Conservation (phyloP, 2,329 filamentous ascomycete genomes). For the Penicillium sp. region DNA sequence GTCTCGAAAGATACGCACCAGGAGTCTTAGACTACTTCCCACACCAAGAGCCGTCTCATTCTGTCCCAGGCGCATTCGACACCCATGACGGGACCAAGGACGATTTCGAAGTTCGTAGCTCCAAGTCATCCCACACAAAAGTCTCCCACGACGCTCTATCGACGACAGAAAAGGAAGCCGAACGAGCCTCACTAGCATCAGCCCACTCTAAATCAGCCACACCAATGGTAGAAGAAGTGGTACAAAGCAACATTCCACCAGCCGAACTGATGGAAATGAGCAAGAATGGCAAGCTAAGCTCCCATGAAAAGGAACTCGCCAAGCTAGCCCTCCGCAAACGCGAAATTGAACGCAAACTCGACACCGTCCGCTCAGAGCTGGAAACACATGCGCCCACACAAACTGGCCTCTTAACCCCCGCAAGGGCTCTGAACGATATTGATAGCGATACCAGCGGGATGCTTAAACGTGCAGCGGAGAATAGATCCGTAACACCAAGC, state of each 20-base stretch:
- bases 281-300: constrained; percentile 32
- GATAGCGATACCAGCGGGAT: constrained; percentile 19
- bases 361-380: constrained; percentile 35
- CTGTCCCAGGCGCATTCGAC: not conserved
- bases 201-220: constrained; percentile 19
- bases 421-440: constrained; percentile 12
- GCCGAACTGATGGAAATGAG: constrained; percentile 27
- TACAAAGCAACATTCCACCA: constrained; percentile 20
- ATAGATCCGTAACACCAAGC: constrained; percentile 15
- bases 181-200: constrained; percentile 18
- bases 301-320: constrained; percentile 45
- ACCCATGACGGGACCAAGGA: not conserved
- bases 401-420: constrained; percentile 5
- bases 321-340: constrained; percentile 44
- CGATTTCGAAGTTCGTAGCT: not conserved
- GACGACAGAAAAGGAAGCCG: constrained; percentile 5
- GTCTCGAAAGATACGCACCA: constrained; percentile 54
- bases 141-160: not conserved
- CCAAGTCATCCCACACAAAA: not conserved
- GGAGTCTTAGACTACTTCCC: constrained; percentile 51
- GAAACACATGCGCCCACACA: constrained; percentile 25
- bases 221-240: constrained; percentile 18
- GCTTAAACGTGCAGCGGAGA: constrained; percentile 19
- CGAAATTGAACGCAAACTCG: constrained; percentile 39
- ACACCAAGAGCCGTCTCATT: constrained; percentile 6